Evolutionary conservation across 2,329 filamentous ascomycete genomes (phyloP), one percentile per base, ranked within the genome.

Genomic region (Acephala macrosclerotiorum): DNA sequence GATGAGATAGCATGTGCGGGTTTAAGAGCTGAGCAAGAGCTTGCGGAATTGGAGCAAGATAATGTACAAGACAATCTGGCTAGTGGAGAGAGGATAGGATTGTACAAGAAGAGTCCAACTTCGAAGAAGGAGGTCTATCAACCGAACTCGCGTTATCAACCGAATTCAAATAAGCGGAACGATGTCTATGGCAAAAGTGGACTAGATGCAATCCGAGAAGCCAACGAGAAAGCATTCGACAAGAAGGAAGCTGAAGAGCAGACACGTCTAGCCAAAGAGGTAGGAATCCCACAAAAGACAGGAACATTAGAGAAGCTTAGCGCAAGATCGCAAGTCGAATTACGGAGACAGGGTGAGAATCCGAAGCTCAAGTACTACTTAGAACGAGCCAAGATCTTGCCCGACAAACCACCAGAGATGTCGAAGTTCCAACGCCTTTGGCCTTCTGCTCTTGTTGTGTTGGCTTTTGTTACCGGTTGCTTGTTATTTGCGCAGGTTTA

Each of bases 1-100:
- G 83, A 90, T 66, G 88, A 91, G 75, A 77, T 88, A 33, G 76
- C 84, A 70, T 89, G 87, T 70, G 87, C 87, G 2, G 86, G 86
- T 0, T 77, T 89, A 60, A 81, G 87, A 58, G 88, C 87, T 16
- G 87, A 90, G 76, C 85, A 89, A 64, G 88, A 90, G 77, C 80
- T 90, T 59, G 80, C 79, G 22, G 79, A 80, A 64, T 75, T 89
- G 68, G 86, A 88, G 63, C 64, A 67, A 73, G 74, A 70, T 73
- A 79, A 68, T 57, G 66, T 88, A 63, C 64, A 67, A 73, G 74
- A 70, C 73, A 79, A 68, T 56, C 66, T 69, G 57, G 63, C 64
- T 16, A 71, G 75, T 36, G 71, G 74, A 6, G 68, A 75, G n/a
- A 73, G 73, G 57, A 55, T 74, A 25, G 73, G 69, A 12, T 38